A percentile compares a stretch with the other conserved stretches of the same genome.
These are phyloP conservation scores for Hirschfeldia incana DNA, from an alignment of 345 rosid species.

Conservation along the genomic window DNA sequence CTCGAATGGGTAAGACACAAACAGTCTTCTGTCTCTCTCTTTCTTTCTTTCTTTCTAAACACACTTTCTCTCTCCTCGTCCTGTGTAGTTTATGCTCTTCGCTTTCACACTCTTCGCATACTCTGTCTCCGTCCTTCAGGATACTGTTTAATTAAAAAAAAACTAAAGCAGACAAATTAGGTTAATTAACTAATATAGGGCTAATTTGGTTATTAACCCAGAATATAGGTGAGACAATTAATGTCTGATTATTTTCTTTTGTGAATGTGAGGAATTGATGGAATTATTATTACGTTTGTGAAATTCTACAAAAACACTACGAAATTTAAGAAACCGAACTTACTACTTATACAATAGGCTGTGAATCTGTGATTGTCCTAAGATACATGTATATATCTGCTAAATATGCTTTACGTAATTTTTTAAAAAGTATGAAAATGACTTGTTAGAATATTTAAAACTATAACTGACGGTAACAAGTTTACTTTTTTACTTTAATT, in stretches of 20 bases:
- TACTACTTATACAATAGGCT: not conserved
- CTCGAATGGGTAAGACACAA: slow-evolving; percentile 46
- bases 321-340: not conserved
- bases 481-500: not conserved
- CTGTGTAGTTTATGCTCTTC: slow-evolving; percentile 43
- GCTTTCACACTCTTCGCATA: slow-evolving; percentile 40
- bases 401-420: not conserved
- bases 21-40: slow-evolving; percentile 27
- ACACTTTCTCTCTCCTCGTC: slow-evolving; percentile 41
- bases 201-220: not conserved
- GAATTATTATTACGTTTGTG: not conserved
- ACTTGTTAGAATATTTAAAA: slow-evolving; percentile 15
- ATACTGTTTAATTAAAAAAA: slow-evolving; percentile 26
- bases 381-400: slow-evolving; percentile 7
- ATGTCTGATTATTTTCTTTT: slow-evolving; percentile 8
- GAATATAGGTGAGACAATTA: slow-evolving; percentile 3
- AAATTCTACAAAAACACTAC: not conserved
- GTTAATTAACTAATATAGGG: slow-evolving; percentile 11
- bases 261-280: not conserved
- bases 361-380: not conserved
- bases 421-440: slow-evolving; percentile 19
- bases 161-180: not conserved
- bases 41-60: slow-evolving; percentile 19
- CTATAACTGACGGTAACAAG: not conserved
- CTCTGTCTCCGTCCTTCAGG: slow-evolving; percentile 41